phyloP scores from a whole-genome alignment of 2,329 filamentous ascomycete genomes.

The Waltergamsia citrina region DNA sequence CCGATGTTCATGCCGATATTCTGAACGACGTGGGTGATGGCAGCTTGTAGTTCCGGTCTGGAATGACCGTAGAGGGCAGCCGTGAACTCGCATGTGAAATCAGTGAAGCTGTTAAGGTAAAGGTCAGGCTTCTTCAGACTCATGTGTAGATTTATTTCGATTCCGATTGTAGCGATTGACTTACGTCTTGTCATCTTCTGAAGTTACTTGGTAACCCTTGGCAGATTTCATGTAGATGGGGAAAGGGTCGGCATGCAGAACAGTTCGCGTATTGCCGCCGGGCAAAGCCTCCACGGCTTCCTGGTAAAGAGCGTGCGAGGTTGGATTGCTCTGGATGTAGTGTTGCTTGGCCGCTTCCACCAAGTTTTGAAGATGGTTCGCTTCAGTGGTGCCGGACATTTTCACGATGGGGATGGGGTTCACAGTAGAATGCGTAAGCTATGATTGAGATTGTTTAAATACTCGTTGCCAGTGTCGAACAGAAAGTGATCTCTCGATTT shows the following conservation, averaged over 20 bases:
- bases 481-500: too few species aligned
- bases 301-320: slow-evolving; percentile 26
- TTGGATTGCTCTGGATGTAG: slow-evolving; percentile 24
- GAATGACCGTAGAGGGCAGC: slow-evolving; percentile 60
- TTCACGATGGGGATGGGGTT: too few species aligned
- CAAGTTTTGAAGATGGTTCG: background rate
- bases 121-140: slow-evolving; percentile 4
- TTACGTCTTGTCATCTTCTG: slow-evolving; percentile 28
- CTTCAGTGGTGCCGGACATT: background rate
- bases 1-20: slow-evolving; percentile 45
- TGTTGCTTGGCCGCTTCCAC: background rate
- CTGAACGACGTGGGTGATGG: slow-evolving; percentile 34
- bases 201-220: slow-evolving; percentile 22
- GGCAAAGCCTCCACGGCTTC: slow-evolving; percentile 26
- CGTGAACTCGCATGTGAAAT: slow-evolving; percentile 54
- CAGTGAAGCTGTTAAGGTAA: slow-evolving; percentile 39
- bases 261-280: slow-evolving; percentile 36
- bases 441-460: too few species aligned
- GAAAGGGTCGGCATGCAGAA: slow-evolving; percentile 33
- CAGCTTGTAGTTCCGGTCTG: slow-evolving; percentile 38
- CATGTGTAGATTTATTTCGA: background rate
- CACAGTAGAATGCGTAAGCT: too few species aligned
- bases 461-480: too few species aligned
- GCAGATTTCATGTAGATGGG: slow-evolving; percentile 29
- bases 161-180: slow-evolving; percentile 1